These are phyloP conservation scores for Musa acuminata DNA, from an alignment of 176 grass and related monocot species.

Conservation along the genomic window DNA sequence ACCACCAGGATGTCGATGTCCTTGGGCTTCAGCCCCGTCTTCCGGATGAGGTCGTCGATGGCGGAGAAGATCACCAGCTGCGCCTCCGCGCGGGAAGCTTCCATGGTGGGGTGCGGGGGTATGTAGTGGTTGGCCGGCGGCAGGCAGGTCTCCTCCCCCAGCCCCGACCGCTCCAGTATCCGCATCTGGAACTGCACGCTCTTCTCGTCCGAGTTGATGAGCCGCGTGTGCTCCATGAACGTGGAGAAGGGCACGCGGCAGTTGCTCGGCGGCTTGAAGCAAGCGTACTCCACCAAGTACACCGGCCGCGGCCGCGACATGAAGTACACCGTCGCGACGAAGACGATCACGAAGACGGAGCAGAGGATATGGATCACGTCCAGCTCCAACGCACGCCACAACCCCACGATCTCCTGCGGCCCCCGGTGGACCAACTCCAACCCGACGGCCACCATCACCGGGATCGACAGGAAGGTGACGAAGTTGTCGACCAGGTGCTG, in stretches of 20 bases:
- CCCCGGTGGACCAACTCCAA: constrained; percentile 24
- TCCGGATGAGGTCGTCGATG: constrained; percentile 56
- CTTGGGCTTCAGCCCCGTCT: constrained; percentile 25
- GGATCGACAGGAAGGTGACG: constrained; percentile 23
- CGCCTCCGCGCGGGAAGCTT: constrained; percentile 45
- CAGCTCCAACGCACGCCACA: constrained; percentile 10
- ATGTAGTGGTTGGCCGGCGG: constrained; percentile 74
- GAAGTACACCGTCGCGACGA: constrained; percentile 22
- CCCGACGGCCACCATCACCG: constrained; percentile 9
- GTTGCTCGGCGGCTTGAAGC: constrained; percentile 42
- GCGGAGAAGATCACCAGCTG: constrained; percentile 61
- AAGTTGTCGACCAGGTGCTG: constrained; percentile 47
- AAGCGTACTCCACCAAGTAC: constrained; percentile 64
- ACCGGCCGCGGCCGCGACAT: constrained; percentile 47
- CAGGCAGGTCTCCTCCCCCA: constrained; percentile 62
- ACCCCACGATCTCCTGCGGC: constrained; percentile 5
- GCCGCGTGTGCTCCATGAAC: constrained; percentile 63
- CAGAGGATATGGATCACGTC: constrained; percentile 30
- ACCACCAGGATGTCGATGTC: not conserved
- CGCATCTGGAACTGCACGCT: constrained; percentile 66
- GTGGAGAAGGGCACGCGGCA: constrained; percentile 62
- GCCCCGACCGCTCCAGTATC: constrained; percentile 52
- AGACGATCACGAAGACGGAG: constrained; percentile 21
- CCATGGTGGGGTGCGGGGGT: constrained; percentile 42
- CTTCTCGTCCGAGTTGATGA: constrained; percentile 48